phyloP scores from a whole-genome alignment of 257 asterid species.

The Gynochthodes officinalis region DNA sequence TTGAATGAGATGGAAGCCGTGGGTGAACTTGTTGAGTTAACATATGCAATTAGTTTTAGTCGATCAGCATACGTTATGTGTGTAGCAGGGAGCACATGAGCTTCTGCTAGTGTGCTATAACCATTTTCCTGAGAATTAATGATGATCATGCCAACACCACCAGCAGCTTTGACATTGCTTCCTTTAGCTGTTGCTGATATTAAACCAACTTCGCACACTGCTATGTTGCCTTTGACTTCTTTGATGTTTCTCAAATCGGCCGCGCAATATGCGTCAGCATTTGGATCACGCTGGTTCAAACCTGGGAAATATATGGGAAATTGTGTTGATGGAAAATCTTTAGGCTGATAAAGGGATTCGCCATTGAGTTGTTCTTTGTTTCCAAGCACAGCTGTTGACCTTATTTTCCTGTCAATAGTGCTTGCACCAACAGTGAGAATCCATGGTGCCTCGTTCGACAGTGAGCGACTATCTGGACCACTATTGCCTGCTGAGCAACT shows the following conservation, averaged over 20 bases:
- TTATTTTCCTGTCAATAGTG: conserved; percentile 5
- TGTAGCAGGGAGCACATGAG: conserved; percentile 9
- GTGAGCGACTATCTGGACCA: background rate
- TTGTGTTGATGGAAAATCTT: background rate
- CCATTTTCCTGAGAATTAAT: background rate
- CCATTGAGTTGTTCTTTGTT: conserved; percentile 3
- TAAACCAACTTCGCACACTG: background rate
- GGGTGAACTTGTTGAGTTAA: background rate
- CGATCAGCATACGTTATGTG: conserved; percentile 7
- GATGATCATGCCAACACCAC: conserved; percentile 17
- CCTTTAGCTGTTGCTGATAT: background rate
- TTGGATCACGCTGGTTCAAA: background rate
- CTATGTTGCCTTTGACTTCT: conserved; percentile 8
- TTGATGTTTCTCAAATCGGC: background rate
- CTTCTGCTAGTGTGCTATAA: background rate
- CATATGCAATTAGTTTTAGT: background rate
- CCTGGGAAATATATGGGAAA: conserved; percentile 1
- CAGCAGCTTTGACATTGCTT: background rate
- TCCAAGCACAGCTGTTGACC: conserved; percentile 16
- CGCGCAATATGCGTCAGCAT: background rate
- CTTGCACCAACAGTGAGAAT: conserved; percentile 21
- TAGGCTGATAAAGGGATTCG: conserved; percentile 9
- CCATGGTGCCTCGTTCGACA: conserved; percentile 17
- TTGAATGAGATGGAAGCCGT: conserved; percentile 9
- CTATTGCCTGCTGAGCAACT: conserved; percentile 13